Evolutionary conservation across 2,329 filamentous ascomycete genomes (phyloP).

Genomic region (Fusarium albosuccineum): DNA sequence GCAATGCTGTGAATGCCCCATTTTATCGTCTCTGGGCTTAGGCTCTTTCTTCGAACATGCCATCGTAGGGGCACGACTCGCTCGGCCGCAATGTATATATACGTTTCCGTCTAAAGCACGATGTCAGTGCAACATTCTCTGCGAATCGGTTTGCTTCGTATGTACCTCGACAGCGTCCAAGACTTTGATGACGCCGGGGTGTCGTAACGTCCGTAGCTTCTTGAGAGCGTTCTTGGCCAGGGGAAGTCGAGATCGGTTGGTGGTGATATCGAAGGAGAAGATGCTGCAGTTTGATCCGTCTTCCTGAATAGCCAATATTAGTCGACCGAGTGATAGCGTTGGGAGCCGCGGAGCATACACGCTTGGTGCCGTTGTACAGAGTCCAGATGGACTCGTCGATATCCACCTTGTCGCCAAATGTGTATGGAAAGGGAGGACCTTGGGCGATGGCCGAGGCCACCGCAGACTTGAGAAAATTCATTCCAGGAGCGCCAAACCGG

Average conservation of each 20-base stretch:
- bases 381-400: slow-evolving; percentile 95
- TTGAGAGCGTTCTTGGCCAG: slow-evolving; percentile 94
- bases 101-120: slow-evolving; percentile 80
- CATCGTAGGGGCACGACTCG: slow-evolving; percentile 87
- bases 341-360: slow-evolving; percentile 65
- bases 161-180: slow-evolving; percentile 90
- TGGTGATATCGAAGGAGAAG: slow-evolving; percentile 90
- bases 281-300: slow-evolving; percentile 96
- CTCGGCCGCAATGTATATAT: slow-evolving; percentile 97
- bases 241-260: slow-evolving; percentile 84
- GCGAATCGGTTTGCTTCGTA: slow-evolving; percentile 6
- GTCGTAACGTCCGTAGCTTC: slow-evolving; percentile 91
- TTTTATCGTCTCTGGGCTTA: slow-evolving; percentile 93
- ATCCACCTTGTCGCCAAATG: slow-evolving; percentile 92
- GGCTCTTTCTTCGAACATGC: slow-evolving; percentile 88
- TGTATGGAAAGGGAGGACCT: slow-evolving; percentile 92
- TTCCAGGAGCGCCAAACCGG: slow-evolving; percentile 53
- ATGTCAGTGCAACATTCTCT: slow-evolving; percentile 40
- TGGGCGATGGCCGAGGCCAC: slow-evolving; percentile 97
- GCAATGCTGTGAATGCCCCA: slow-evolving; percentile 93
- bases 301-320: slow-evolving; percentile 69
- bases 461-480: slow-evolving; percentile 99
- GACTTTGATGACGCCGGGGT: slow-evolving; percentile 95
- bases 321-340: background rate
- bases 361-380: slow-evolving; percentile 93